A percentile compares a stretch with the other conserved stretches of the same genome.
phyloP scores from a whole-genome alignment of 2,329 filamentous ascomycete genomes.

The Fusarium circinatum region DNA sequence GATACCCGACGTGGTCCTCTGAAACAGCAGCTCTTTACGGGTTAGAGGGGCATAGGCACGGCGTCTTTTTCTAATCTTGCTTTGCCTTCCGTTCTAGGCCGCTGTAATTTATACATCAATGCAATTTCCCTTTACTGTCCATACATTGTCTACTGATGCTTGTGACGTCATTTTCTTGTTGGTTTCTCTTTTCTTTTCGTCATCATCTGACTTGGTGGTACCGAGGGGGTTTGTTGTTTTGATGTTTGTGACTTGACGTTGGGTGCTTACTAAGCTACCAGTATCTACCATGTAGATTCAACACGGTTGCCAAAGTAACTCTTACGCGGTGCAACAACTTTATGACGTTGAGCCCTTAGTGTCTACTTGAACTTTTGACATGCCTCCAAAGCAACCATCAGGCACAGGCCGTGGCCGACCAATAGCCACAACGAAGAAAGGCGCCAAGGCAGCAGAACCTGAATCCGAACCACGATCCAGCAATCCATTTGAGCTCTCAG shows the following conservation, averaged over 20 bases:
- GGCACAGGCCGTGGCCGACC: conserved; percentile 51
- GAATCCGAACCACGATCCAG: conserved; percentile 43
- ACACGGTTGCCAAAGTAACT: not conserved
- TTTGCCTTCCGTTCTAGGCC: conserved; percentile 61
- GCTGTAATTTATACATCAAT: conserved; percentile 72
- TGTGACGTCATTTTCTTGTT: not conserved
- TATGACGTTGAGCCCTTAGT: not conserved
- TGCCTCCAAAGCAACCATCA: conserved; percentile 57
- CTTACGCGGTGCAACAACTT: not conserved
- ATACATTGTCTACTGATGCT: not conserved
- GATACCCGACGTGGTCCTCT: conserved; percentile 53
- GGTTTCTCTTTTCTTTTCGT: not conserved
- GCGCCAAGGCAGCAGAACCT: conserved; percentile 35
- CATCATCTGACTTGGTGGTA: not conserved
- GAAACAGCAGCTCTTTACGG: conserved; percentile 56
- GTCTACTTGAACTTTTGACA: conserved; percentile 33
- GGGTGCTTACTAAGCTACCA: conserved; percentile 22
- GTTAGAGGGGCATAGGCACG: conserved; percentile 62
- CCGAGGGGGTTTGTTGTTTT: not conserved
- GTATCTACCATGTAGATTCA: not conserved
- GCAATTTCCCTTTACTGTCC: conserved; percentile 61
- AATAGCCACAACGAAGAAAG: conserved; percentile 41
- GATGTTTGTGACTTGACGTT: not conserved
- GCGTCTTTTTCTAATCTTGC: conserved; percentile 57
- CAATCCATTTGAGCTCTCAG: conserved; percentile 52